phyloP scores from a whole-genome alignment of 305 asterid species.

The Solanum hybrid region DNA sequence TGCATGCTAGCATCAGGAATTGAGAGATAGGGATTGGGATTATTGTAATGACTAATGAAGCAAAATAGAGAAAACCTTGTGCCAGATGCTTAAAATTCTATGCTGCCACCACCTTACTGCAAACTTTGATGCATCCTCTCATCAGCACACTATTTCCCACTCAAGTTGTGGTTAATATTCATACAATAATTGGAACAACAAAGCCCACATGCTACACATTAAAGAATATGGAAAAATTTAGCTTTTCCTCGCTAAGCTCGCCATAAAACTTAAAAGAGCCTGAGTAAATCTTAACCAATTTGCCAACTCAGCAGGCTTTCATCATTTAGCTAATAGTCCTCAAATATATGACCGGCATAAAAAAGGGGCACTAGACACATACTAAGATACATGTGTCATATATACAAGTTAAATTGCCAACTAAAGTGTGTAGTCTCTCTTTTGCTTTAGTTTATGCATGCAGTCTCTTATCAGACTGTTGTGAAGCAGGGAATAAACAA shows the following conservation, averaged over 20 bases:
- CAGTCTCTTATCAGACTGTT: not conserved
- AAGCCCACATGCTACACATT: not conserved
- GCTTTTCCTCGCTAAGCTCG: not conserved
- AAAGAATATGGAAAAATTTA: not conserved
- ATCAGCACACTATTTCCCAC: not conserved
- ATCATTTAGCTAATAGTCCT: slow-evolving; percentile 7
- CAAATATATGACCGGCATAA: slow-evolving; percentile 27
- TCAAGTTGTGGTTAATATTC: not conserved
- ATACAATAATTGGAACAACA: not conserved
- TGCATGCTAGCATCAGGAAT: not conserved
- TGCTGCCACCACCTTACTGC: not conserved
- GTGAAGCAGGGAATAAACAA: slow-evolving; percentile 25
- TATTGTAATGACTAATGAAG: not conserved
- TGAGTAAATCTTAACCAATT: not conserved
- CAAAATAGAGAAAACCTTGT: not conserved
- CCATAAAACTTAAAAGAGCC: not conserved
- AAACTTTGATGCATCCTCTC: not conserved
- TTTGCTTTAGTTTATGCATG: slow-evolving; percentile 4
- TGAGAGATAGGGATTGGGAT: not conserved
- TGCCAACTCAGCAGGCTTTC: not conserved
- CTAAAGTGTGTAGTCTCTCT: slow-evolving; percentile 15
- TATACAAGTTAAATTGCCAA: slow-evolving; percentile 34
- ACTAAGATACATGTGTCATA: slow-evolving; percentile 27
- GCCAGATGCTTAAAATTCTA: slow-evolving; percentile 1
- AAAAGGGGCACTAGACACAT: slow-evolving; percentile 38